Conservation (phyloP, 495 filamentous ascomycete genomes). For the Elasticomyces elasticus region DNA sequence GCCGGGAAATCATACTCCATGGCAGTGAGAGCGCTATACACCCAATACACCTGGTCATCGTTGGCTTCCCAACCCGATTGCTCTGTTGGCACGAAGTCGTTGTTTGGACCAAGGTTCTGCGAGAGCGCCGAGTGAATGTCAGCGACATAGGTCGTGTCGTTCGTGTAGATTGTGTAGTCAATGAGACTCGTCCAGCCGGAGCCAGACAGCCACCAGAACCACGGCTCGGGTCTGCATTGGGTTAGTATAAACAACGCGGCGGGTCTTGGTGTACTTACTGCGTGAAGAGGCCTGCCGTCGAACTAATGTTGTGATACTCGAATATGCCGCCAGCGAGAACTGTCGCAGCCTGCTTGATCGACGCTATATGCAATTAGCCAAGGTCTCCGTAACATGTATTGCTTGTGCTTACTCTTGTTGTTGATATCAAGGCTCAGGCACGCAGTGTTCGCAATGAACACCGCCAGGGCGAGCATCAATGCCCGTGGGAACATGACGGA, state of each 20-base stretch:
- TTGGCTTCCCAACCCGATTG: constrained; percentile 8
- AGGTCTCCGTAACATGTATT: too few species aligned
- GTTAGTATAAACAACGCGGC: neutral
- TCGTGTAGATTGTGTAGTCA: constrained; percentile 8
- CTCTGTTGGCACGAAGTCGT: constrained; percentile 1
- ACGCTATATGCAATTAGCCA: neutral
- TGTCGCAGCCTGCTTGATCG: neutral
- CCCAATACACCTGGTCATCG: constrained; percentile 9
- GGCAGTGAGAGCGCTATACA: neutral
- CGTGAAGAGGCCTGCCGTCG: neutral
- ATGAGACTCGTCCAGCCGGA: constrained; percentile 3
- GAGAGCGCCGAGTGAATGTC: constrained; percentile 1
- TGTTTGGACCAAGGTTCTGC: neutral
- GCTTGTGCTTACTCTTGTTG: neutral
- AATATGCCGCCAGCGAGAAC: neutral
- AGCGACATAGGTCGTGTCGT: constrained; percentile 4
- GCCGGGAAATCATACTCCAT: constrained; percentile 7
- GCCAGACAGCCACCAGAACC: constrained; percentile 9
- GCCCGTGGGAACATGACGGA: neutral
- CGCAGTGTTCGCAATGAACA: neutral
- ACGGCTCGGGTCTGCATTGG: neutral
- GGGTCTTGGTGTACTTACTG: neutral
- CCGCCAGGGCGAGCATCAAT: neutral
- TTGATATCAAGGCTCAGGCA: neutral
- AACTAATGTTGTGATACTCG: neutral